phyloP scores from a whole-genome alignment of 306 rosid species.

The Begonia peltatifolia region DNA sequence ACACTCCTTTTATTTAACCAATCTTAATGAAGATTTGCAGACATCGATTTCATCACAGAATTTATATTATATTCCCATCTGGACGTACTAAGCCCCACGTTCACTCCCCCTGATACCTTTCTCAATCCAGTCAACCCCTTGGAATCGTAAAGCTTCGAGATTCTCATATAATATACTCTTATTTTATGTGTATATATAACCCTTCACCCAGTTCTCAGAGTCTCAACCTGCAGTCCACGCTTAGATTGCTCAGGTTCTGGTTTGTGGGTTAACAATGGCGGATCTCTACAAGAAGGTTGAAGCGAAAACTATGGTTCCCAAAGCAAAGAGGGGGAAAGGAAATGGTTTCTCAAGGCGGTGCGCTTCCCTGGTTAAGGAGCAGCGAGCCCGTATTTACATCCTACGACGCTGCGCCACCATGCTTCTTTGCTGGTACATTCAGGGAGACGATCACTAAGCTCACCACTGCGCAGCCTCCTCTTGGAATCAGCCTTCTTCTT shows the following conservation, averaged over 20 bases:
- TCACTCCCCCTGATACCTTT: background rate
- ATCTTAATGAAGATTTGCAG: background rate
- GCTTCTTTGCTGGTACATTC: constrained; percentile 92
- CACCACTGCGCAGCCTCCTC: too few relatives aligned
- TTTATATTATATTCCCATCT: too few relatives aligned
- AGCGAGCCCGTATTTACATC: constrained; percentile 81
- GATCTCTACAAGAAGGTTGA: constrained; percentile 11
- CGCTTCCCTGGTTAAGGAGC: constrained; percentile 66
- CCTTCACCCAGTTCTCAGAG: too few relatives aligned
- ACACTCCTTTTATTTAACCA: constrained; percentile 28
- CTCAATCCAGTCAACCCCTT: constrained; percentile 29
- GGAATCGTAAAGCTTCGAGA: constrained; percentile 28
- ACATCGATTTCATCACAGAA: too few relatives aligned
- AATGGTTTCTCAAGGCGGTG: constrained; percentile 49
- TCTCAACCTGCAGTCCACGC: too few relatives aligned
- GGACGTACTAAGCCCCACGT: background rate
- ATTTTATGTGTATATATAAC: too few relatives aligned
- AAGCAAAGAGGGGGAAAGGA: constrained; percentile 26
- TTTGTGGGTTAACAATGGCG: background rate
- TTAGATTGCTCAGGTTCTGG: too few relatives aligned
- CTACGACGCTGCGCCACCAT: constrained; percentile 88
- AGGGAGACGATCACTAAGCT: constrained; percentile 46
- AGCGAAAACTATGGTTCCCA: background rate
- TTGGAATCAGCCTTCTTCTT: too few relatives aligned
- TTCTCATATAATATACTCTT: too few relatives aligned